phyloP scores from a whole-genome alignment of 148 eudicot genomes.

The Rhododendron griersonianum region DNA sequence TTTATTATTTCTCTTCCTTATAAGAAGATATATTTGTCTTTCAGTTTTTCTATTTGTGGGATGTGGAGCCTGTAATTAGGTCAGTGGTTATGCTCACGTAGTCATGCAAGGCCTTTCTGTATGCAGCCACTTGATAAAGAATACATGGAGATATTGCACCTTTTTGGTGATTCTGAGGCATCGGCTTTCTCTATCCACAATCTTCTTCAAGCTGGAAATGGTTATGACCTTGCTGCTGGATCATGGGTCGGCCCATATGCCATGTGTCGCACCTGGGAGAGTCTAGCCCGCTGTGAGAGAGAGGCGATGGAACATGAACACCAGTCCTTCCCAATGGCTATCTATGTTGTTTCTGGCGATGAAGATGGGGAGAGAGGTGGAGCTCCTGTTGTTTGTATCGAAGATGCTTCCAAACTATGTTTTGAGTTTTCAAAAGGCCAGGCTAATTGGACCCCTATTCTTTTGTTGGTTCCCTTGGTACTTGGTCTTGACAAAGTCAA shows the following conservation, averaged over 20 bases:
- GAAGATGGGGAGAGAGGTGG: slow-evolving; percentile 99
- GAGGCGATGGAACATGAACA: slow-evolving; percentile 22
- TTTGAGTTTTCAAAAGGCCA: slow-evolving; percentile 53
- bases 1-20: not conserved
- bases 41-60: not conserved
- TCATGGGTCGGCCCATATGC: slow-evolving; percentile 99
- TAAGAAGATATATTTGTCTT: not conserved
- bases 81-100: not conserved
- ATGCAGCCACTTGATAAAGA: slow-evolving; percentile 65
- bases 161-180: slow-evolving; percentile 77
- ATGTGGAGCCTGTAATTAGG: not conserved
- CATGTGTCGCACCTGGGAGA: slow-evolving; percentile 98
- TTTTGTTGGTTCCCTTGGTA: slow-evolving; percentile 91
- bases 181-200: slow-evolving; percentile 80
- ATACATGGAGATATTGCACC: slow-evolving; percentile 67
- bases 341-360: slow-evolving; percentile 93
- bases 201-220: slow-evolving; percentile 77
- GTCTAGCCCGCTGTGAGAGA: slow-evolving; percentile 46
- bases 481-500: slow-evolving; percentile 94
- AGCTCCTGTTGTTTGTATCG: slow-evolving; percentile 89
- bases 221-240: slow-evolving; percentile 87
- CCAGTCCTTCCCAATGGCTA: slow-evolving; percentile 57
- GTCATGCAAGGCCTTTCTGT: slow-evolving; percentile 1
- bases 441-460: slow-evolving; percentile 66
- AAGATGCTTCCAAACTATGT: slow-evolving; percentile 64